Evolutionary conservation across 192 early-diverging fungal species (phyloP), one percentile per base, ranked within the genome.

Genomic region (Backusella mclennaniae): DNA sequence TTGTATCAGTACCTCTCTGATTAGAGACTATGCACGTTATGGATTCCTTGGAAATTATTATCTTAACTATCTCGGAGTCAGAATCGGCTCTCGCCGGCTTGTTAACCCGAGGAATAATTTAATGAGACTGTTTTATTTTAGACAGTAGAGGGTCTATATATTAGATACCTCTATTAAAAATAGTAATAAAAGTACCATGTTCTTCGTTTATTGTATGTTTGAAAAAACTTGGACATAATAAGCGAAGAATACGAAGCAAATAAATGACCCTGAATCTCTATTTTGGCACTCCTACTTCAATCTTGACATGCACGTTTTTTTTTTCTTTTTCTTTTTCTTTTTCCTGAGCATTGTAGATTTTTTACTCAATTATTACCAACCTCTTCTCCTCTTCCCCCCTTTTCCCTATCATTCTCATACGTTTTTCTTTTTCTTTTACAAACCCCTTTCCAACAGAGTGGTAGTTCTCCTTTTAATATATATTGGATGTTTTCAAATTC

Each of bases 61-160:
- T 41, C 46, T 82, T 21, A 46, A 73, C 29, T 82, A 82, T 77
- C 69, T 78, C 21, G 80, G 80, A 17, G 77, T 82, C 35, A 78
- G 75, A 80, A 80, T 56, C 72, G 79, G 35, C 42, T 84, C 26
- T 78, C 78, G 31, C 72, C 76, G n/a, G 73, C 80, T 41, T 46
- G 78, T 44, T 76, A 80, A 73, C 76, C 80, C 15, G 73, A 79
- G 73, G 73, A 63, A n/a, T 78, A 77, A 73, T 68, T 79, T 49
- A 73, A 74, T 59, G 66, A 79, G 53, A 67, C 42, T 8, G 26
- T 39, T 21, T 46, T 59, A 39, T 39, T 69, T 71, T 19, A 76
- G 35, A 38, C 35, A 41, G 35, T 29, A 36, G 17, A 69, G 49
- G 21, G 1, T 14, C 21, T 63, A 29, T 26, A 12, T 63, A 26